Base-by-base conservation (phyloP, 805 yeast species). In the Lipomyces kockii region DNA sequence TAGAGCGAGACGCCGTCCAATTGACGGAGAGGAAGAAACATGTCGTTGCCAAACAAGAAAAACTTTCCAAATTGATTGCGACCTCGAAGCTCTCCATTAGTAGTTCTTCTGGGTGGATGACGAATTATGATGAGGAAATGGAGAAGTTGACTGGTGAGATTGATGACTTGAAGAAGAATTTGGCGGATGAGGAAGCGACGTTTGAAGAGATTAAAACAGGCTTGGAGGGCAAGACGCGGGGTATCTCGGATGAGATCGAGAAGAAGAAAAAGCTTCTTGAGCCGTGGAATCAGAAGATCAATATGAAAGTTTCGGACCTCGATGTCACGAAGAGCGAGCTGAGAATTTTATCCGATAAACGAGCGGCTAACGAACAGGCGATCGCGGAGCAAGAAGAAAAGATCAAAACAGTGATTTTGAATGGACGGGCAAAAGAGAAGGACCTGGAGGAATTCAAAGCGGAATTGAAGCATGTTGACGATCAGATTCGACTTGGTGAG, bases 261-360 rank as follows among this genome's bases (percentile, higher is more conserved):
- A 73, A 74, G 14, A 78, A 87, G 52, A 93, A 91, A 75, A 83
- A 81, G 7, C 82, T 88, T 67, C 79, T 92, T 6, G 93, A 90
- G 71, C 99, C 98, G 0, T 92, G 96, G 93, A 86, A 86, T 67
- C 88, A 84, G 34, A 84, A 86, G 70, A 79, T 92, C 37, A 87
- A 85, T 67, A 83, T 84, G 17, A 87, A 88, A 65, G 86, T 86
- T 64, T 84, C 89, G 14, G 86, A 87, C 58, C 83, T 89, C 7
- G 84, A 87, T 61, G 83, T 91, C n/a, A 85, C 87, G 2, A 82
- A 85, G 61, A 85, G 91, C 7, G 86, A 88, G 67, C 82, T 91
- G n/a, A 85, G 86, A 29, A 83, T 91, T 76, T 74, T 89, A 8
- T 74, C 79, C 27, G 84, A 82, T 20, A 85, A 86, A 66, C 79